These are phyloP conservation scores for Talaromyces islandicus DNA, from an alignment of 2,329 filamentous ascomycete species.

Conservation along the genomic window DNA sequence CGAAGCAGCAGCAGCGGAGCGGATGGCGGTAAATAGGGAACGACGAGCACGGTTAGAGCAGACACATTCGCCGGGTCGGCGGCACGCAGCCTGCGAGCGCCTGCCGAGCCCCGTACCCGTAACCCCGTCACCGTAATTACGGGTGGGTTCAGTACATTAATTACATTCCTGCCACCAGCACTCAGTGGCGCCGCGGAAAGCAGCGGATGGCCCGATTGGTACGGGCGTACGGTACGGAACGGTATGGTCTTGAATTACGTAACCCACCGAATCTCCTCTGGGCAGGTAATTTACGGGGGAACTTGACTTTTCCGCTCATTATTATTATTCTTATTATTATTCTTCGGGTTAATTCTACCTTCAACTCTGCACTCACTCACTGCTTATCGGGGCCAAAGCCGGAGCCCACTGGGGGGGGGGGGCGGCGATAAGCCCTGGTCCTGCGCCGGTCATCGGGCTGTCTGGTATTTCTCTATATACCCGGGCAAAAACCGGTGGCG, in stretches of 20 bases:
- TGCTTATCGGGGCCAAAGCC: background rate
- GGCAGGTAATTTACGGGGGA: no score
- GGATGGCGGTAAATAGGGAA: background rate
- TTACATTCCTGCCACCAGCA: background rate
- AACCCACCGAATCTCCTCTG: background rate
- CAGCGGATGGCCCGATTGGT: background rate
- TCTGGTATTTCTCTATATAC: no score
- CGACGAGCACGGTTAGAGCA: background rate
- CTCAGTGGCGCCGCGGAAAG: background rate
- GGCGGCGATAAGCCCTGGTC: background rate
- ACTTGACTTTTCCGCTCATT: no score
- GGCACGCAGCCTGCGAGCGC: background rate
- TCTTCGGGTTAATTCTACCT: no score
- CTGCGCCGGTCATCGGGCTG: background rate
- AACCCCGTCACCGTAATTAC: background rate
- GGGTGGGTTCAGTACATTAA: background rate
- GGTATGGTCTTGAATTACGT: background rate
- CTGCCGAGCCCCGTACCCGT: background rate
- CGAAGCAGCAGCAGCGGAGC: background rate
- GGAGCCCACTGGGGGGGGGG: background rate
- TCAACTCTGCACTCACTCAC: no score
- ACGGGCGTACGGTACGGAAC: background rate
- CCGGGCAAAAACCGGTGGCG: background rate
- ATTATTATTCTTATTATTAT: no score
- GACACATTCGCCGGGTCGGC: background rate